Evolutionary conservation across 148 eudicot genomes (phyloP).

Genomic region (Vaccinium macrocarpon): DNA sequence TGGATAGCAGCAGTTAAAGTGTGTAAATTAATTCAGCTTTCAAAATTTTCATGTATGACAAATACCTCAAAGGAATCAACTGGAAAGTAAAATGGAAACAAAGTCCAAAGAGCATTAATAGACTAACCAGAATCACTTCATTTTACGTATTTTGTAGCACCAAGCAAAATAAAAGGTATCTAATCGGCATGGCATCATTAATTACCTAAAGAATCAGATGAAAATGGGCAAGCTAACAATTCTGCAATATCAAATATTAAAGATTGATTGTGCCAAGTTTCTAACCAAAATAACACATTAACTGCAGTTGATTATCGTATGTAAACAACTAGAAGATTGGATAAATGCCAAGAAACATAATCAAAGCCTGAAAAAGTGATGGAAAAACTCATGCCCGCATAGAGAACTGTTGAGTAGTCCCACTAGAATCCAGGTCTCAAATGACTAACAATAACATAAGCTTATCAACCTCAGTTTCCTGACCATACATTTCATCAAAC

Average conservation of each 20-base stretch:
- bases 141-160: not conserved
- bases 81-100: not conserved
- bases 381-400: not conserved
- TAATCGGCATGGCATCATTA: not conserved
- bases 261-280: not conserved
- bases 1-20: not conserved
- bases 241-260: not conserved
- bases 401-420: not conserved
- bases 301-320: not conserved
- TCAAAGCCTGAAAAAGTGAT: not conserved
- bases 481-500: constrained; percentile 9
- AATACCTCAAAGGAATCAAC: not conserved
- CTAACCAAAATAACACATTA: not conserved
- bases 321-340: not conserved
- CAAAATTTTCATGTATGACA: not conserved
- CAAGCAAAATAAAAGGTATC: not conserved
- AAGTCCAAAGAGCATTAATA: not conserved
- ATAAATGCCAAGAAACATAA: not conserved
- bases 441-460: not conserved
- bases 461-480: not conserved
- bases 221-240: not conserved
- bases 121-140: not conserved
- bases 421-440: constrained; percentile 2
- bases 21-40: not conserved
- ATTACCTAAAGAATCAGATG: not conserved